A percentile compares a stretch with the other conserved stretches of the same genome.
Evolutionary conservation across 495 filamentous ascomycete genomes (phyloP).

Genomic region (Xylaria venustula): DNA sequence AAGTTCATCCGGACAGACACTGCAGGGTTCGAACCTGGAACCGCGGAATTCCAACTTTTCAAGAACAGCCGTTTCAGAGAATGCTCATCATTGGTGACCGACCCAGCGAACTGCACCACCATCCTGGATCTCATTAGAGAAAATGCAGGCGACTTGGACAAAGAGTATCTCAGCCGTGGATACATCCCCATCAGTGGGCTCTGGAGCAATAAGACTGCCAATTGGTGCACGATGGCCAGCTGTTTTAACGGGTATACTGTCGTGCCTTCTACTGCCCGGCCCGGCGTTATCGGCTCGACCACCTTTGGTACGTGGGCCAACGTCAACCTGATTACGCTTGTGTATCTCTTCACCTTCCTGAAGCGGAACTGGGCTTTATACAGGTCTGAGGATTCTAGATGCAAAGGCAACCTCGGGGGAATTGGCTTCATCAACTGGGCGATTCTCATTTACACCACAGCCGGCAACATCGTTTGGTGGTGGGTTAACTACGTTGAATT

Average conservation of each 20-base stretch:
- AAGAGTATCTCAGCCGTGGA: background rate
- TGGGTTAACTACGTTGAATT: background rate
- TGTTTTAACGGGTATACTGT: background rate
- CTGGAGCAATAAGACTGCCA: background rate
- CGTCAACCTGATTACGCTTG: background rate
- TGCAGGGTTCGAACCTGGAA: background rate
- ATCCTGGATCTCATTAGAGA: background rate
- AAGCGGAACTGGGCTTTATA: background rate
- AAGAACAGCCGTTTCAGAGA: constrained; percentile 5
- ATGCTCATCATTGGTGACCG: background rate
- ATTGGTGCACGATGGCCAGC: background rate
- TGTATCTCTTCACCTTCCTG: background rate
- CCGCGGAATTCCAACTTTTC: background rate
- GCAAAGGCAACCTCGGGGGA: background rate
- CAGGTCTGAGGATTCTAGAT: background rate
- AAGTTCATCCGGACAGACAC: constrained; percentile 6
- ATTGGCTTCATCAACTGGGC: background rate
- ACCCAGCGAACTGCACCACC: background rate
- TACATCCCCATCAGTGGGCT: background rate
- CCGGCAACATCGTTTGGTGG: background rate
- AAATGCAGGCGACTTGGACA: background rate
- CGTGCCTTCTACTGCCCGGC: background rate
- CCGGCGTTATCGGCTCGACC: background rate
- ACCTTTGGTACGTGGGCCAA: background rate
- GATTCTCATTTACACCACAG: background rate